Evolutionary conservation across 257 asterid genomes (phyloP), one percentile per base, ranked within the genome.

Genomic region (Nicotiana knightiana): DNA sequence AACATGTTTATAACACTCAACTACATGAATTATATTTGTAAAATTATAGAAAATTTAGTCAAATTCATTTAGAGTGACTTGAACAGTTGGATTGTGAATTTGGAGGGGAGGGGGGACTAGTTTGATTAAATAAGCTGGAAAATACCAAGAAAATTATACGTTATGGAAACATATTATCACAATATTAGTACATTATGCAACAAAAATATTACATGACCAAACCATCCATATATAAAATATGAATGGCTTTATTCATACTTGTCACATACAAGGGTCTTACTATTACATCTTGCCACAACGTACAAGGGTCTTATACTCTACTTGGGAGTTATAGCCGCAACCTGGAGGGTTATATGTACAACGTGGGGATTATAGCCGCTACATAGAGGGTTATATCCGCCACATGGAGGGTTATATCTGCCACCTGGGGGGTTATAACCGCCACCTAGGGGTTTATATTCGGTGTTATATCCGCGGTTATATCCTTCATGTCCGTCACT

Each of bases 331-430:
- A n/a, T 58, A 58, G 7, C 9, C 11, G 10, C 21, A 4, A 58
- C 4, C 0, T n/a, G 26, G 24, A 21, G 64, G 1, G 0, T 59
- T 2, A 21, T 59, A 59, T 59, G 1, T 1, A 0, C 9, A 0
- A 3, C 32, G 0, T 21, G 32, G 16, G 62, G 8, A 21, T 15
- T 64, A 2, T 64, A 64, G 3, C 7, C 37, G 0, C n/a, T 10
- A 1, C 21, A 1, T 1, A 3, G 21, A 3, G 43, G 0, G 0
- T 30, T 65, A 3, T 65, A 65, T 65, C 16, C 46, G 0, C 1
- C 6, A 13, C 46, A 1, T 4, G 71, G 21, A 1, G 71, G 1
- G 0, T 2, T 6, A 65, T 32, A 15, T 15, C 4, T n/a, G 24
- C 1, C 2, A 63, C 6, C 9, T 10, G 24, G 68, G 3, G 67